Evolutionary conservation across 2,329 filamentous ascomycete species (phyloP).

Genomic region (Ciborinia camelliae): DNA sequence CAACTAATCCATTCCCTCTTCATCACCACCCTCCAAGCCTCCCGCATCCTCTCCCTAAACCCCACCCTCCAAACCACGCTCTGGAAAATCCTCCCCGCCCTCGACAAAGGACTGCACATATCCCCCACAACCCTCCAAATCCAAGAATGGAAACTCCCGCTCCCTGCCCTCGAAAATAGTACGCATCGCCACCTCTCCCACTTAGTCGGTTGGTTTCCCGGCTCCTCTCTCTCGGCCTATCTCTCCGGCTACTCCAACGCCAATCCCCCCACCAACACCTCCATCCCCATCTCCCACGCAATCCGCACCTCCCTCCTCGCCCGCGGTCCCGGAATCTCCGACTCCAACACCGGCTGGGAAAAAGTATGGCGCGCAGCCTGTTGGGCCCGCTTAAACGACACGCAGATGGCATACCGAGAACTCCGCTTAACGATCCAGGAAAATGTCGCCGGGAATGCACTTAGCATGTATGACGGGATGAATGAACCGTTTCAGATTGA

Average conservation of each 20-base stretch:
- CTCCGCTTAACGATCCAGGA: conserved; percentile 47
- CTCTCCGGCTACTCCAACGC: conserved; percentile 43
- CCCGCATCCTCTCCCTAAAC: conserved; percentile 25
- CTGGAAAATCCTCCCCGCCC: conserved; percentile 42
- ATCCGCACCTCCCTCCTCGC: conserved; percentile 45
- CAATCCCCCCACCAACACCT: too few species aligned
- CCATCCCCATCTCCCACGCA: conserved; percentile 45
- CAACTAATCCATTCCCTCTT: conserved; percentile 46
- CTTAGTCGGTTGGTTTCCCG: conserved; percentile 55
- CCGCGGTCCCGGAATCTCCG: conserved; percentile 47
- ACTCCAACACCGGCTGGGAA: conserved; percentile 55
- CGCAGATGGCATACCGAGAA: conserved; percentile 47
- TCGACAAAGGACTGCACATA: conserved; percentile 51
- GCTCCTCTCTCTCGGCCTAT: conserved; percentile 47
- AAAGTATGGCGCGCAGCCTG: conserved; percentile 57
- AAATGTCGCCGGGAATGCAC: conserved; percentile 50
- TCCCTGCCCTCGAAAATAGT: conserved; percentile 37
- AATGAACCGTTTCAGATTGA: conserved; percentile 55
- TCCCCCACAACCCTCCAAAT: conserved; percentile 44
- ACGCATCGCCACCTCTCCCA: conserved; percentile 54
- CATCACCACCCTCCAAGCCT: conserved; percentile 11
- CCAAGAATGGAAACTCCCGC: conserved; percentile 50
- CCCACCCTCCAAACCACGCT: conserved; percentile 39
- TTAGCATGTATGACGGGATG: conserved; percentile 49
- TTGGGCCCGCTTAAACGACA: conserved; percentile 54